Evolutionary conservation across 768 basidiomycete genomes (phyloP).

Genomic region (Steccherinum ochraceum): DNA sequence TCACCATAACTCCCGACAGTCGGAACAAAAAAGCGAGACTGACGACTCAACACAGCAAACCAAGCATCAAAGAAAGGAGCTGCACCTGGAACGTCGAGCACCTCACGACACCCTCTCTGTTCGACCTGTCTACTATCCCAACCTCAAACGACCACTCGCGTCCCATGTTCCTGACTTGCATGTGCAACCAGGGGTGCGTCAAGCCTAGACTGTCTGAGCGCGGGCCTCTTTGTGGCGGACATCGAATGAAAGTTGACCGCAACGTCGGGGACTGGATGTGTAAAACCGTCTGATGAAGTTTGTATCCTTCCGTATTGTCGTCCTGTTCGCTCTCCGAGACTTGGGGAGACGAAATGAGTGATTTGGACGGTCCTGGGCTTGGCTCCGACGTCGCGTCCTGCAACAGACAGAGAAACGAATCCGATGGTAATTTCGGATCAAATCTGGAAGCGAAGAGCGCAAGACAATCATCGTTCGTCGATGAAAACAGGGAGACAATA

Average conservation of each 20-base stretch:
- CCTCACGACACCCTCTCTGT: conserved; percentile 53
- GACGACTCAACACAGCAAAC: conserved; percentile 17
- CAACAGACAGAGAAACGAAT: conserved; percentile 61
- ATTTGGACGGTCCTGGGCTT: conserved; percentile 38
- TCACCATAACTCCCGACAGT: not conserved
- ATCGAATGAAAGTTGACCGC: conserved; percentile 59
- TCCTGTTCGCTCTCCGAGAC: conserved; percentile 9
- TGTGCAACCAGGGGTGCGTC: conserved; percentile 67
- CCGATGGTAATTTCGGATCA: conserved; percentile 47
- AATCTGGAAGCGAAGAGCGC: conserved; percentile 42
- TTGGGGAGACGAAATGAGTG: conserved; percentile 37
- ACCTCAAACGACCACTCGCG: conserved; percentile 73
- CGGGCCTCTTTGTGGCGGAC: conserved; percentile 42
- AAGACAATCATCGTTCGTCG: conserved; percentile 59
- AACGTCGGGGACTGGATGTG: conserved; percentile 78
- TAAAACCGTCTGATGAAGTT: conserved; percentile 61
- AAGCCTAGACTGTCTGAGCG: conserved; percentile 44
- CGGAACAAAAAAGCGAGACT: conserved; percentile 3
- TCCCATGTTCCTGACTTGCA: conserved; percentile 66
- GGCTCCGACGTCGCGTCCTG: conserved; percentile 49
- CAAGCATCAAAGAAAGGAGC: conserved; percentile 2
- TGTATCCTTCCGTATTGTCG: conserved; percentile 22
- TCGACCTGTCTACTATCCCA: conserved; percentile 59
- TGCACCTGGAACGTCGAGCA: conserved; percentile 79
- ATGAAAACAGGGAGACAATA: conserved; percentile 69